Evolutionary conservation across 306 rosid genomes (phyloP), one percentile per base, ranked within the genome.

Genomic region (Glycine tomentella): DNA sequence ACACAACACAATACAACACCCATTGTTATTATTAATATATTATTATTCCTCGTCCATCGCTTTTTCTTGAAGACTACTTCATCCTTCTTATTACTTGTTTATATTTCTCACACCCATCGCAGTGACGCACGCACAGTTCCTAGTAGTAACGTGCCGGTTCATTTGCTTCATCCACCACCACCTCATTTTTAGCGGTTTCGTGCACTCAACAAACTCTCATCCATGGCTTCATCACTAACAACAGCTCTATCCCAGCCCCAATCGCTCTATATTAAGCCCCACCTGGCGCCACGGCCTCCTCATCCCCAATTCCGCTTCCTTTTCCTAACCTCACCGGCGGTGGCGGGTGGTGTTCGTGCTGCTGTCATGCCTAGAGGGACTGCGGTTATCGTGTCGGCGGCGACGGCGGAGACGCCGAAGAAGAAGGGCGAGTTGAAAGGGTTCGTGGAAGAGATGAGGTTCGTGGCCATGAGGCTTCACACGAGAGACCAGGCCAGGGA

Each of bases 381-480:
- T 25, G 34, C 72, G 9, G 87, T 78, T 25, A 63, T 84, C 7
- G 91, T 93, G 58, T 81, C 90, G 2, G 96, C 97, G 8, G 76
- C 97, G 15, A 87, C 92, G 76, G 92, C 96, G 2, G 97, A 93
- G 92, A 92, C 80, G 86, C 80, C 87, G 38, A 84, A 87, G 81
- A 93, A 90, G 89, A 80, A 94, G 15, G 99, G 98, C 0, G 40
- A 93, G 82, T 57, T 91, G 0, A 95, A 96, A 83, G 99, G 99
- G 69, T 93, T 96, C 42, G 99, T 96, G 83, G 99, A 96, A 86
- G 99, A 96, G 92, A 96, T 96, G 99, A 93, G 99, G 84, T 96
- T 96, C 42, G 99, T 96, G 72, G 99, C 99, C 0, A 96, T 96
- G 99, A 96, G 88, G 84, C 59, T 93, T 80, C 99, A 96, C 13